These are phyloP conservation scores for Daldinia caldariorum DNA, from an alignment of 495 filamentous ascomycete genomes.

Conservation along the genomic window DNA sequence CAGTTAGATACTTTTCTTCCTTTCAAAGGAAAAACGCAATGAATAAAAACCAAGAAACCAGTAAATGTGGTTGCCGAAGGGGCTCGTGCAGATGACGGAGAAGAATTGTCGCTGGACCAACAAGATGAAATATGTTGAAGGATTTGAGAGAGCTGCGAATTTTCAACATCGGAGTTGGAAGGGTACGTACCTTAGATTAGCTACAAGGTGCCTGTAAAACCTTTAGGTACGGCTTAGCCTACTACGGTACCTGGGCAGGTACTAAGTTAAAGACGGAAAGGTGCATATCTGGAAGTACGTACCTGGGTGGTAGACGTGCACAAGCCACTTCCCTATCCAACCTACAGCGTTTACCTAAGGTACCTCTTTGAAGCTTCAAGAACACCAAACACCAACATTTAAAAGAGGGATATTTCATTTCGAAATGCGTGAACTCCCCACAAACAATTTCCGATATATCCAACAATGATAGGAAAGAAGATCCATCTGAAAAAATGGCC, in stretches of 20 bases:
- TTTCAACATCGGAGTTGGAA: constrained; percentile 5
- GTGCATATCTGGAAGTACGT: not conserved
- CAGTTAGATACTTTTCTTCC: not conserved
- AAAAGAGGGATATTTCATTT: not conserved
- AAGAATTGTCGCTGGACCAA: not conserved
- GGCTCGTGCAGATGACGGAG: not conserved
- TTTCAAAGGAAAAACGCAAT: constrained; percentile 1
- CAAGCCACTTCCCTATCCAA: not conserved
- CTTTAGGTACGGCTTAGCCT: no score
- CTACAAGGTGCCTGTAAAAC: no score
- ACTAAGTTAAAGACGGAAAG: constrained; percentile 4
- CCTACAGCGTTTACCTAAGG: not conserved
- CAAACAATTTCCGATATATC: not conserved
- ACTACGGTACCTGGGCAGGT: not conserved
- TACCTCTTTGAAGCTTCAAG: not conserved
- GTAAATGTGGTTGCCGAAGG: not conserved
- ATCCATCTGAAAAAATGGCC: constrained; percentile 35
- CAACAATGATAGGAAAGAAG: constrained; percentile 21
- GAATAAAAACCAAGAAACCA: not conserved
- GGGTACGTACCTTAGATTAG: constrained; percentile 5
- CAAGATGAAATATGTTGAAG: not conserved
- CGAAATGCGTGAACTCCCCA: constrained; percentile 20
- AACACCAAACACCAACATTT: not conserved
- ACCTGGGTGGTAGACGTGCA: not conserved
- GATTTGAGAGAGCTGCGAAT: constrained; percentile 1